Percentiles rank a stretch among this genome's conserved stretches.
phyloP scores from a whole-genome alignment of 2,329 filamentous ascomycete genomes.

The Nigrospora osmanthi region DNA sequence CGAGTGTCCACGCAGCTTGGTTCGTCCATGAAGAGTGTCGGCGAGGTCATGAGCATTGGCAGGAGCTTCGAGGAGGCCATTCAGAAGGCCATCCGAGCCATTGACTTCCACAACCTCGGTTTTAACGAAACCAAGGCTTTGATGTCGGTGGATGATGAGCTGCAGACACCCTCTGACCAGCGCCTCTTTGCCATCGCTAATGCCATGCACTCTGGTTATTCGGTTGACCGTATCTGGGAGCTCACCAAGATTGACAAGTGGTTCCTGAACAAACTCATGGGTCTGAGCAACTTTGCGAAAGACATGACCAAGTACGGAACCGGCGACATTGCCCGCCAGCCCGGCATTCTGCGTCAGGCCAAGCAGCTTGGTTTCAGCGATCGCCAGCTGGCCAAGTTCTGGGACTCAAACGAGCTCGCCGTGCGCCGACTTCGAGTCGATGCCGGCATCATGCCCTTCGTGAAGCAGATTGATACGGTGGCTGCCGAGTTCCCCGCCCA shows the following conservation, averaged over 20 bases:
- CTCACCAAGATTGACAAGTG: constrained; percentile 98
- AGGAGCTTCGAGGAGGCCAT: constrained; percentile 97
- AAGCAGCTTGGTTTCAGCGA: constrained; percentile 95
- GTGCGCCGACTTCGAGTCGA: constrained; percentile 81
- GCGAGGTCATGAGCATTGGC: constrained; percentile 98
- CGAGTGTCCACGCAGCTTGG: constrained; percentile 92
- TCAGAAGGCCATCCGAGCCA: constrained; percentile 92
- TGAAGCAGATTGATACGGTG: constrained; percentile 98
- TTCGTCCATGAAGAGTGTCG: constrained; percentile 99
- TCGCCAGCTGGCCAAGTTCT: constrained; percentile 87
- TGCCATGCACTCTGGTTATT: constrained; percentile 90
- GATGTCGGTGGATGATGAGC: constrained; percentile 92
- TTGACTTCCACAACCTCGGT: constrained; percentile 91
- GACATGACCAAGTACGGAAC: constrained; percentile 60
- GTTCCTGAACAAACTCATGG: constrained; percentile 91
- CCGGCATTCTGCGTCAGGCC: constrained; percentile 66
- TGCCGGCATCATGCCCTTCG: constrained; percentile 75
- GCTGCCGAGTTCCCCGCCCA: constrained; percentile 91
- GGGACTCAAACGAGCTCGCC: constrained; percentile 88
- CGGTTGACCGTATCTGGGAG: constrained; percentile 95
- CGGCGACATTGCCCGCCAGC: constrained; percentile 55
- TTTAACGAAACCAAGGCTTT: constrained; percentile 88
- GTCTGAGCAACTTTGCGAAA: constrained; percentile 82
- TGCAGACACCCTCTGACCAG: constrained; percentile 96
- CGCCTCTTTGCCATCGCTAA: constrained; percentile 96